A percentile compares a stretch with the other conserved stretches of the same genome.
Evolutionary conservation across 306 rosid genomes (phyloP).

Genomic region (Vigna trinervia): DNA sequence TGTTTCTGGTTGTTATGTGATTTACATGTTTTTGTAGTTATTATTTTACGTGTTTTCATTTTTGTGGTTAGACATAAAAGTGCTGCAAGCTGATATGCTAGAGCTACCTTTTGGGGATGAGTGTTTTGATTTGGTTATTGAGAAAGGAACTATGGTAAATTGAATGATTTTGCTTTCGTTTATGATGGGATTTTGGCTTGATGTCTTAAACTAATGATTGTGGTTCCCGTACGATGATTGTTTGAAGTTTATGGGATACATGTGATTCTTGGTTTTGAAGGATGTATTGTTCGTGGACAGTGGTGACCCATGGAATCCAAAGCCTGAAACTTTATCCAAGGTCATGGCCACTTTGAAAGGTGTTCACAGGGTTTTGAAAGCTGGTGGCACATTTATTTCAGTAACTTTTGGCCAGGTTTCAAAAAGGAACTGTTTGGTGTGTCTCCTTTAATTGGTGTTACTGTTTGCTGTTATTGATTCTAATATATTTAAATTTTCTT

Average conservation of each 20-base stretch:
- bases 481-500: slow-evolving; percentile 43
- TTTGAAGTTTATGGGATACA: slow-evolving; percentile 27
- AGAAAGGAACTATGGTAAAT: slow-evolving; percentile 97
- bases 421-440: slow-evolving; percentile 32
- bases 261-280: slow-evolving; percentile 59
- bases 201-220: slow-evolving; percentile 32
- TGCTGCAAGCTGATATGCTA: slow-evolving; percentile 95
- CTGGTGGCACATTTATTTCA: slow-evolving; percentile 79
- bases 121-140: slow-evolving; percentile 87
- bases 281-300: slow-evolving; percentile 95
- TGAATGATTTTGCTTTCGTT: slow-evolving; percentile 39
- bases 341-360: slow-evolving; percentile 84
- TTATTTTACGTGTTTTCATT: slow-evolving; percentile 31
- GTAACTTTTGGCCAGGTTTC: slow-evolving; percentile 94
- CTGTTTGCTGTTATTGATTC: slow-evolving; percentile 34
- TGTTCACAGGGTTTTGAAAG: slow-evolving; percentile 84
- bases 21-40: neutral
- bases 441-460: slow-evolving; percentile 28
- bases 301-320: slow-evolving; percentile 96
- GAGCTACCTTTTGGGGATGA: slow-evolving; percentile 83
- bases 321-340: slow-evolving; percentile 67
- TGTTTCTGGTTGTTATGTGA: slow-evolving; percentile 14
- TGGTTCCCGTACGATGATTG: neutral
- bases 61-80: slow-evolving; percentile 76
- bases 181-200: slow-evolving; percentile 35